Conservation (phyloP, 192 early-diverging fungal genomes). For the Oehlia diaphana region DNA sequence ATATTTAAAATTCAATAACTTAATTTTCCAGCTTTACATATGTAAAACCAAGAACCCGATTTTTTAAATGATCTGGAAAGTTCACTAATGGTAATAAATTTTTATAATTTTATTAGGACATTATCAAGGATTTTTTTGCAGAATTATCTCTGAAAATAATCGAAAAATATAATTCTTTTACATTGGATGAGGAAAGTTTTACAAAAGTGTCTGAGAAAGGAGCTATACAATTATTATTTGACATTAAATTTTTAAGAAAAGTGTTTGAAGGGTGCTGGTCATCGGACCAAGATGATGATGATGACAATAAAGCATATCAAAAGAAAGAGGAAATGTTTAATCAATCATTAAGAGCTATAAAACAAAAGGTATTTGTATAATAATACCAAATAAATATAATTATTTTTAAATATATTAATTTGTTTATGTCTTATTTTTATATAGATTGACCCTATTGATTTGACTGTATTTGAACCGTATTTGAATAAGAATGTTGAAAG, state of each 20-base stretch:
- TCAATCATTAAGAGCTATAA: slow-evolving; percentile 32
- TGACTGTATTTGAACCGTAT: slow-evolving; percentile 52
- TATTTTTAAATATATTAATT: background rate
- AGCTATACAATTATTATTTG: slow-evolving; percentile 66
- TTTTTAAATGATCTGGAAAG: no score
- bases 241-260: slow-evolving; percentile 52
- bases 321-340: slow-evolving; percentile 8
- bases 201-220: slow-evolving; percentile 49
- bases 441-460: slow-evolving; percentile 71
- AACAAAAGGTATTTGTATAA: slow-evolving; percentile 33
- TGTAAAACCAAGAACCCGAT: no score
- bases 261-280: slow-evolving; percentile 43
- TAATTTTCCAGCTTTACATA: background rate
- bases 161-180: slow-evolving; percentile 26
- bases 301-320: slow-evolving; percentile 26
- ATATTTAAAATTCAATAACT: background rate
- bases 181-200: slow-evolving; percentile 6
- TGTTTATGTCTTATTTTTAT: background rate
- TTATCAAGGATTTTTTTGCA: slow-evolving; percentile 25
- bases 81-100: background rate
- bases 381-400: background rate
- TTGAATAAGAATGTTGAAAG: slow-evolving; percentile 56
- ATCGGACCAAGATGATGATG: background rate
- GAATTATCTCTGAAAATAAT: slow-evolving; percentile 29
- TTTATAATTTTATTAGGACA: background rate